Conservation (phyloP, 495 filamentous ascomycete genomes). For the Aspergillus funiculosus region DNA sequence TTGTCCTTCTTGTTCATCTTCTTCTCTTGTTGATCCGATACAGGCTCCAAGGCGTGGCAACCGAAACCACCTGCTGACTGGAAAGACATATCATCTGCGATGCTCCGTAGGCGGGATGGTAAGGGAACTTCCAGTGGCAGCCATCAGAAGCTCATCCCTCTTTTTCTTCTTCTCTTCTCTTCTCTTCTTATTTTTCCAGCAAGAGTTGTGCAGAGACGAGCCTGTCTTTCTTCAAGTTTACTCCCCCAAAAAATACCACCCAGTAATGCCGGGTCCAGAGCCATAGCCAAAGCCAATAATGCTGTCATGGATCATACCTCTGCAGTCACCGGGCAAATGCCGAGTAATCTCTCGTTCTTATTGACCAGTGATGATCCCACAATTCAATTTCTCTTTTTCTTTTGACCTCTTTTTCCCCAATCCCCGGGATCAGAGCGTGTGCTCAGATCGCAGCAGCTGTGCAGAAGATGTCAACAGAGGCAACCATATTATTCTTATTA, state of each 20-base stretch:
- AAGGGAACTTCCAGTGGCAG: too few relatives aligned
- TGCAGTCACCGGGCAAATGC: conserved; percentile 7
- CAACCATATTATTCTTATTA: not conserved
- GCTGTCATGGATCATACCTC: not conserved
- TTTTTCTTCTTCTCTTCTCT: too few relatives aligned
- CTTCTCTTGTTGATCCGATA: not conserved
- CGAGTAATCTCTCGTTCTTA: not conserved
- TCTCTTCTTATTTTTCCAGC: too few relatives aligned
- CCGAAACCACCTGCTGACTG: too few relatives aligned
- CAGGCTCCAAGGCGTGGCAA: too few relatives aligned
- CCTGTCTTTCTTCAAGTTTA: too few relatives aligned
- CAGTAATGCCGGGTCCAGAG: not conserved
- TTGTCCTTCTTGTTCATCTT: not conserved
- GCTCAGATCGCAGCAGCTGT: conserved; percentile 13
- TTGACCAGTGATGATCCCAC: not conserved
- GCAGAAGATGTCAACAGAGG: not conserved
- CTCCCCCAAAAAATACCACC: not conserved
- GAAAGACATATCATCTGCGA: too few relatives aligned
- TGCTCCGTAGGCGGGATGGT: too few relatives aligned
- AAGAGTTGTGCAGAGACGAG: too few relatives aligned
- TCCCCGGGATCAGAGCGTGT: conserved; percentile 5
- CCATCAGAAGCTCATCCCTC: too few relatives aligned
- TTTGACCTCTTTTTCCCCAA: too few relatives aligned
- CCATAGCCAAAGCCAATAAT: not conserved
- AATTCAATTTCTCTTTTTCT: conserved; percentile 1